Conservation (phyloP, 108 stramenopile genomes). For the Craspedostauros australis region DNA sequence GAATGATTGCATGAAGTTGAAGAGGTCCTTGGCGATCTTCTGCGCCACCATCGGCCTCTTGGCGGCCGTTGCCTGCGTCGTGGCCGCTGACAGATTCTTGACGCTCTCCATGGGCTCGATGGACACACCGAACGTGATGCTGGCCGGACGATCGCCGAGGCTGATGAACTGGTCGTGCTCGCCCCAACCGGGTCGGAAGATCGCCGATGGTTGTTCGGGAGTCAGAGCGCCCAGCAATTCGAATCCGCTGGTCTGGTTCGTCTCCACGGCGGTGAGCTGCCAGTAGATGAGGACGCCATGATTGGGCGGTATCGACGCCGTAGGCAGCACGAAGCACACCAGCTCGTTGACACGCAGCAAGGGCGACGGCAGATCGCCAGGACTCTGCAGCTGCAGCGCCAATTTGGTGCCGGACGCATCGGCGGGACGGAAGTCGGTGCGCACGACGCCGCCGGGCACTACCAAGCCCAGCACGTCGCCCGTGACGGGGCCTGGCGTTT, state of each 20-base stretch:
- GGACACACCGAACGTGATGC: constrained; percentile 63
- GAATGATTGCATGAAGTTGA: constrained; percentile 73
- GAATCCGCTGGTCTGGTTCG: constrained; percentile 47
- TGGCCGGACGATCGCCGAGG: constrained; percentile 19
- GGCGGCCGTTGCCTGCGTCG: background rate
- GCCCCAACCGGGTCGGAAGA: constrained; percentile 76
- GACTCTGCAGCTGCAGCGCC: constrained; percentile 39
- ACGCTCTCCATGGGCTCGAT: constrained; percentile 67
- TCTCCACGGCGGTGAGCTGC: constrained; percentile 32
- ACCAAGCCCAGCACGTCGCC: constrained; percentile 53
- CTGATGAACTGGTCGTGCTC: constrained; percentile 57
- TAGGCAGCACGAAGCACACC: constrained; percentile 64
- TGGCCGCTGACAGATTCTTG: constrained; percentile 38
- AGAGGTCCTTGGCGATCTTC: constrained; percentile 78
- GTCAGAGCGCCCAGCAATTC: constrained; percentile 67
- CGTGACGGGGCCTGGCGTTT: too few relatives aligned
- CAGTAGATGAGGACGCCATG: constrained; percentile 73
- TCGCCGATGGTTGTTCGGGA: constrained; percentile 47
- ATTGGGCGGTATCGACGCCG: constrained; percentile 41
- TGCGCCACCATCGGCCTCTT: constrained; percentile 65
- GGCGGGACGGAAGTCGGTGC: constrained; percentile 62
- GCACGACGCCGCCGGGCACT: constrained; percentile 57
- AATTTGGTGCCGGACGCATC: constrained; percentile 63
- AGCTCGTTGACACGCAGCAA: constrained; percentile 58
- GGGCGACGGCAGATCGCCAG: constrained; percentile 42